Conservation (phyloP, 129 eudicot genomes). For the Chrysanthemum lavandulifolium region DNA sequence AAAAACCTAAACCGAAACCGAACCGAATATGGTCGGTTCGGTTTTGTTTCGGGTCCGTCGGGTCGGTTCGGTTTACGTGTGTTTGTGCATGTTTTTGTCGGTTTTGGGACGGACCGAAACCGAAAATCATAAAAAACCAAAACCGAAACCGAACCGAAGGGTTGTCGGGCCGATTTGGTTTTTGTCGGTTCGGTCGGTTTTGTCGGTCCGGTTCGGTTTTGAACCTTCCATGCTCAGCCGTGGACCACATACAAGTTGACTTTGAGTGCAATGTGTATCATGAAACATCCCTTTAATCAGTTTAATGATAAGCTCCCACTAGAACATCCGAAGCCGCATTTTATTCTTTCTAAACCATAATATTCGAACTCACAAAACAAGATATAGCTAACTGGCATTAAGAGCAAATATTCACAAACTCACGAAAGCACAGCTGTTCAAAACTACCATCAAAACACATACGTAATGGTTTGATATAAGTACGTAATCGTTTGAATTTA, state of each 20-base stretch:
- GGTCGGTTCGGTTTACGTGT: too few species aligned
- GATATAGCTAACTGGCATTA: neutral
- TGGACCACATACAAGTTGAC: neutral
- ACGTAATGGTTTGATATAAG: neutral
- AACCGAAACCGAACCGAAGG: too few species aligned
- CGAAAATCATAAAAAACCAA: too few species aligned
- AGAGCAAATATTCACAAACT: neutral
- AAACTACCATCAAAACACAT: neutral
- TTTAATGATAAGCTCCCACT: neutral
- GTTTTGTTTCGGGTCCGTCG: too few species aligned
- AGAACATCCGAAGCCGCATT: neutral
- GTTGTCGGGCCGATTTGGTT: too few species aligned
- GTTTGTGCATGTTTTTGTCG: too few species aligned
- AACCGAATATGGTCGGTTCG: too few species aligned
- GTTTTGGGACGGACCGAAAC: too few species aligned
- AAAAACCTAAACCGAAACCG: too few species aligned
- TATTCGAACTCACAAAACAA: neutral
- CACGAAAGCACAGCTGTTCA: neutral
- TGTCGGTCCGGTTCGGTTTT: too few species aligned
- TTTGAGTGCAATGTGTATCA: neutral
- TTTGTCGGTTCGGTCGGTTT: too few species aligned
- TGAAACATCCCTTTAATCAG: neutral
- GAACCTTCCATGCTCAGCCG: too few species aligned
- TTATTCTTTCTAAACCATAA: neutral
- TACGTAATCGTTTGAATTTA: neutral